Base-by-base conservation (phyloP, 352 stramenopile species). In the Pythium dissimile region DNA sequence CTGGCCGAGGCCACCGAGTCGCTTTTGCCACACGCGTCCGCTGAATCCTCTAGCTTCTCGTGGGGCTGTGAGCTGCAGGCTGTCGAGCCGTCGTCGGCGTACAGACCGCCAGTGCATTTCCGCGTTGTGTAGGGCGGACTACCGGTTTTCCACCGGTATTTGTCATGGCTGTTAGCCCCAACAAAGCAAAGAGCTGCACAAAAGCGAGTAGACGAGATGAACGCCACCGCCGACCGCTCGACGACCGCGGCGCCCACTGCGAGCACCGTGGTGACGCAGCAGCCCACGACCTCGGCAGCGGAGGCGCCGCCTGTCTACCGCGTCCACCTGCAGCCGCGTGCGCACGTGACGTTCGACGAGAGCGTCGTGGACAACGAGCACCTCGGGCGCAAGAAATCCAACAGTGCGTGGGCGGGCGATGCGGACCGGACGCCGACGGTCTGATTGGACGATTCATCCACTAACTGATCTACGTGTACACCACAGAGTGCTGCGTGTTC, bases 331-430 rank as follows among this genome's bases (percentile, higher is more conserved):
- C 75, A 90, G 53, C 84, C 89, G 38, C 85, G 88, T 21, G 64
- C 76, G 24, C 88, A 75, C 34, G 89, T 97, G 55, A 88, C 73
- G 31, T 97, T 96, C 60, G 80, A 92, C 35, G 86, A 94, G 10
- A 89, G 80, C 45, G 86, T 94, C 15, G 82, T 97, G 45, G 89
- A 97, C 66, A 97, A 97, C 72, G 91, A 97, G 62, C 82, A 96
- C 56, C 85, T 97, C 37, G 86, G 87, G 34, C 80, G 86, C 63
- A 97, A 89, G 66, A 93, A 88, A 35, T 96, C 85, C 32, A 97
- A 97, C 48, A 94, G 88, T 95, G 66, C 45, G 57, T 59, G 4
- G n/a, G n/a, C n/a, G n/a, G n/a, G n/a, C n/a, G n/a, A n/a, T n/a
- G n/a, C n/a, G n/a, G n/a, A n/a, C n/a, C n/a, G n/a, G n/a, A n/a